These are phyloP conservation scores for Amanita pallidorosea DNA, from an alignment of 768 basidiomycete species.

Conservation along the genomic window DNA sequence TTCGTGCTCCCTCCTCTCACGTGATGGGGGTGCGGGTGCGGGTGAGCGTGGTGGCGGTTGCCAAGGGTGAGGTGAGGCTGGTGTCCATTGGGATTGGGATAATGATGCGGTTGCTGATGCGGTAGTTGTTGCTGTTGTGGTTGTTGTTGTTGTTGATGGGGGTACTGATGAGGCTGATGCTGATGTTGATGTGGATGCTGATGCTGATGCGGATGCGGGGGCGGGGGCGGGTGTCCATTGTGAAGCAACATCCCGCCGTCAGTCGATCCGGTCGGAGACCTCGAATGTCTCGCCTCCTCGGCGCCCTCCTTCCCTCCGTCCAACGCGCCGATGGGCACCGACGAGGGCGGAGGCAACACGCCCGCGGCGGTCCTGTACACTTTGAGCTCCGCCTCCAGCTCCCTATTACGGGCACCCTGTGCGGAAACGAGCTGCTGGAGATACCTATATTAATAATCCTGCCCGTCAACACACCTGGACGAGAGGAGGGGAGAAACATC, in stretches of 20 bases:
- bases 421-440: constrained; percentile 79
- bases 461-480: too few species aligned
- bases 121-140: too few species aligned
- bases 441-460: constrained; percentile 38
- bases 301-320: background rate
- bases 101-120: background rate
- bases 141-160: constrained; percentile 4
- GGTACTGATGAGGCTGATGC: background rate
- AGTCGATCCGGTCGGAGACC: background rate
- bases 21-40: too few species aligned
- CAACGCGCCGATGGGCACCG: background rate
- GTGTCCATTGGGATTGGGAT: background rate
- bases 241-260: constrained; percentile 12
- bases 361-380: constrained; percentile 22
- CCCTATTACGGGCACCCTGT: constrained; percentile 68
- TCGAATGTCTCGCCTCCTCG: background rate
- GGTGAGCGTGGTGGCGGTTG: background rate
- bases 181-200: background rate
- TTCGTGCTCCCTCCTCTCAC: background rate
- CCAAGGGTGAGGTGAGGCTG: background rate
- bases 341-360: constrained; percentile 12
- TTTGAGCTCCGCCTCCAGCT: constrained; percentile 65
- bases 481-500: constrained; percentile 4
- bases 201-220: background rate
- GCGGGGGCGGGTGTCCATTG: constrained; percentile 9